These are phyloP conservation scores for Zopfia rhizophila DNA, from an alignment of 2,329 filamentous ascomycete genomes.

Conservation along the genomic window DNA sequence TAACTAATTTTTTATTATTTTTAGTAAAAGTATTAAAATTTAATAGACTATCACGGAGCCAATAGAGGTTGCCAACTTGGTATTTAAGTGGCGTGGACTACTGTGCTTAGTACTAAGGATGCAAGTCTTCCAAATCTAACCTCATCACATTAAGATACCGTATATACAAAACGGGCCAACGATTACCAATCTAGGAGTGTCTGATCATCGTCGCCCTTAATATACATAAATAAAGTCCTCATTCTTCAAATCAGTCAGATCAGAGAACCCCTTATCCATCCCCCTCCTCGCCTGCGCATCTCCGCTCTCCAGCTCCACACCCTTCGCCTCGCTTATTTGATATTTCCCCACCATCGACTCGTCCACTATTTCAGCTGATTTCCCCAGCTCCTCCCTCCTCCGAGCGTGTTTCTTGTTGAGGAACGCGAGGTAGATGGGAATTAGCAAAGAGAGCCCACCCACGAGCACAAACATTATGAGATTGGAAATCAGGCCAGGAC, in stretches of 20 bases:
- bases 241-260: conserved; percentile 33
- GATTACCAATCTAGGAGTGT: no score
- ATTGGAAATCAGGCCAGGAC: conserved; percentile 46
- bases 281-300: not conserved
- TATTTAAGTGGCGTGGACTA: no score
- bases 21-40: no score
- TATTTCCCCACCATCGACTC: conserved; percentile 48
- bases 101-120: no score
- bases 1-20: no score
- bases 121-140: no score
- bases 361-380: conserved; percentile 39
- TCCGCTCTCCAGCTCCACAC: conserved; percentile 21
- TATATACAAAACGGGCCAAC: no score
- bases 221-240: conserved; percentile 33
- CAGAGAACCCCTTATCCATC: conserved; percentile 28
- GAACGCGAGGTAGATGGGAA: conserved; percentile 42
- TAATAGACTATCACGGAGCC: no score
- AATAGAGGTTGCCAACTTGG: no score
- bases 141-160: no score
- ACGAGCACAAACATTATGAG: conserved; percentile 48
- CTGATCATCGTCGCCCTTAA: no score
- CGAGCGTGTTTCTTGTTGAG: conserved; percentile 45
- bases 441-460: conserved; percentile 38
- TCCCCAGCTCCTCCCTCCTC: conserved; percentile 42
- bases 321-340: conserved; percentile 23